Evolutionary conservation across 345 rosid species (phyloP).

Genomic region (Orychophragmus violaceus): DNA sequence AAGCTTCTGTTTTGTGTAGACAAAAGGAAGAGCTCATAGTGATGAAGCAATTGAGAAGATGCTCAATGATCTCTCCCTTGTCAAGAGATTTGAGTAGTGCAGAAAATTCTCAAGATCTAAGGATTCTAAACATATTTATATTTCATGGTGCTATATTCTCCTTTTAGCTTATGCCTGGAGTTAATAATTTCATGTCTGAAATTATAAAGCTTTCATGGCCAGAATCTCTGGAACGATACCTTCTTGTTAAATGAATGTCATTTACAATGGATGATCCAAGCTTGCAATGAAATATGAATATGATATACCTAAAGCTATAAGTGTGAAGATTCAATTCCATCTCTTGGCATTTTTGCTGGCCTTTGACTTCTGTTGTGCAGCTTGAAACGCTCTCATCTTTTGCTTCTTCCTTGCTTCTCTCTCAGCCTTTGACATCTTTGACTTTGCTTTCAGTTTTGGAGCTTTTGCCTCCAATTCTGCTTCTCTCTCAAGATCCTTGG

Average conservation of each 20-base stretch:
- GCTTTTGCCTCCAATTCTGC: constrained; percentile 78
- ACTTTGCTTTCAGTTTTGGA: constrained; percentile 87
- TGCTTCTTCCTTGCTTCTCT: constrained; percentile 89
- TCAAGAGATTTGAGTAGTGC: constrained; percentile 73
- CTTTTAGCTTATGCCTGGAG: background rate
- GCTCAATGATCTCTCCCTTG: constrained; percentile 77
- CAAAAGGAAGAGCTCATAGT: constrained; percentile 74
- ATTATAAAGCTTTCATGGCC: background rate
- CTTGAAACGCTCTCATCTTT: constrained; percentile 77
- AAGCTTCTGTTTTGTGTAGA: constrained; percentile 39
- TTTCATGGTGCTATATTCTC: background rate
- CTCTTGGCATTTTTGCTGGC: constrained; percentile 76
- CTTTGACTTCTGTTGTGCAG: constrained; percentile 70
- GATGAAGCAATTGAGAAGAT: constrained; percentile 89
- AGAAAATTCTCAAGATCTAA: background rate
- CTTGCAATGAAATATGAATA: background rate
- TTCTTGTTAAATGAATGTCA: background rate
- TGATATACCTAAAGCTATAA: background rate
- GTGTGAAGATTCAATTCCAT: constrained; percentile 44
- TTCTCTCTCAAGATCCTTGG: constrained; percentile 65
- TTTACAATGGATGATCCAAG: constrained; percentile 2
- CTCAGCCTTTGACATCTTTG: constrained; percentile 98
- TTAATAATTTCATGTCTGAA: background rate
- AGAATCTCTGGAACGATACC: background rate
- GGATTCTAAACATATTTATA: background rate